Evolutionary conservation across 805 yeast genomes (phyloP), one percentile per base, ranked within the genome.

Genomic region (Pichia scutulata): DNA sequence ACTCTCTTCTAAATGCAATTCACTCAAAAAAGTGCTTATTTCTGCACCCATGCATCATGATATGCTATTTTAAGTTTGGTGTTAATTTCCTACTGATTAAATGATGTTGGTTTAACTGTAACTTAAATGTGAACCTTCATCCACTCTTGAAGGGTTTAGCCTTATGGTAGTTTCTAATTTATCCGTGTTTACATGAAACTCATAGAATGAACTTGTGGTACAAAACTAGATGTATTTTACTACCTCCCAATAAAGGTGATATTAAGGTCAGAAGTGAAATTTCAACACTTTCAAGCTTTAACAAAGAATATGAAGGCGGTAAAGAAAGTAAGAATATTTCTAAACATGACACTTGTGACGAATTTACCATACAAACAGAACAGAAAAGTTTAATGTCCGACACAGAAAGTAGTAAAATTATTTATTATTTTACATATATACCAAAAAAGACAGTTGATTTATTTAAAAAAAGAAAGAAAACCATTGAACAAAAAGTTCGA

Each of bases 221-320:
- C 14, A 8, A 7, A 8, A 10, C 21, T 12, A 47, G 36, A n/a
- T 22, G 33, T 16, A 33, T 42, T 21, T 3, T 47, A 16, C 24
- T 47, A 4, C 49, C 49, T 1, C 49, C 40, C n/a, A 41, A 14
- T 7, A 47, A 47, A 16, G 46, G 46, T 21, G 46, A 47, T 41
- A 42, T 47, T 19, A 24, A 13, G 14, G 46, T 47, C 7, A 39
- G 22, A 41, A 25, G 44, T 26, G 14, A 12, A 7, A 25, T 9
- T 18, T 28, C 44, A 25, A n/a, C 26, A 2, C 6, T 16, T 4
- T 6, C 43, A 24, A 24, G 18, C 26, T 18, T 41, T 42, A 4
- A 28, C 19, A 26, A 16, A 10, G 37, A 36, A 44, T 12, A 36
- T 30, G 36, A 13, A 3, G 13, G 7, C 5, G n/a, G 14, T 14